Base-by-base conservation (phyloP, 2,329 filamentous ascomycete genomes). In the Aplosporella prunicola region DNA sequence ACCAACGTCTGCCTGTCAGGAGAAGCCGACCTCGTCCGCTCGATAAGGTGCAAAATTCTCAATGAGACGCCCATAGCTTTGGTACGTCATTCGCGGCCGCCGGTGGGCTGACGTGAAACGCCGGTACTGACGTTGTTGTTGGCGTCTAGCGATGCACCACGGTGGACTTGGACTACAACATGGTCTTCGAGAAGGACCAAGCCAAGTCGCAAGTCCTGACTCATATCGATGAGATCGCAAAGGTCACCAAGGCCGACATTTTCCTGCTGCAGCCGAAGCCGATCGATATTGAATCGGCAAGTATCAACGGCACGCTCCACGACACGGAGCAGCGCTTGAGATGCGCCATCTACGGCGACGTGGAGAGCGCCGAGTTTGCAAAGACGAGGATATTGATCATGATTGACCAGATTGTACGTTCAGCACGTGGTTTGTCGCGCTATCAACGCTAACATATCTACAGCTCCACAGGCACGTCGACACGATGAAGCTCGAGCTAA, bases 311-410 rank as follows among this genome's bases (percentile, higher is more conserved):
- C 52, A 77, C 78, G 24, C 80, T 91, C 52, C 80, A 91, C 52
- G 83, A 83, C 49, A 81, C 85, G 51, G 88, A 95, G 59, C 84
- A 91, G 60, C 78, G 89, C 49, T 87, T 93, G 68, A 80, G 89
- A 55, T 81, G 95, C 43, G 83, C 86, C 50, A 93, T 98, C 47
- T 98, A 91, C 52, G 89, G 91, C 38, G 91, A 98, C 57, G 81
- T 91, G 62, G 78, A 96, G 64, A 94, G 87, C 48, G 82, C 86
- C 18, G 91, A 98, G 62, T 89, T 96, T 62, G 91, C 91, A 39
- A 98, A 98, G 71, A 94, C 89, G 13, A 78, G 91, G 47, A 80
- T 95, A 26, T 68, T 98, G 58, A 93, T 96, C 60, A 91, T 95
- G 71, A 96, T 98, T 56, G 91, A 98, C 60, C 85, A 87, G 62